Conservation (phyloP, 2,329 filamentous ascomycete species). For the Boeremia exigua region DNA sequence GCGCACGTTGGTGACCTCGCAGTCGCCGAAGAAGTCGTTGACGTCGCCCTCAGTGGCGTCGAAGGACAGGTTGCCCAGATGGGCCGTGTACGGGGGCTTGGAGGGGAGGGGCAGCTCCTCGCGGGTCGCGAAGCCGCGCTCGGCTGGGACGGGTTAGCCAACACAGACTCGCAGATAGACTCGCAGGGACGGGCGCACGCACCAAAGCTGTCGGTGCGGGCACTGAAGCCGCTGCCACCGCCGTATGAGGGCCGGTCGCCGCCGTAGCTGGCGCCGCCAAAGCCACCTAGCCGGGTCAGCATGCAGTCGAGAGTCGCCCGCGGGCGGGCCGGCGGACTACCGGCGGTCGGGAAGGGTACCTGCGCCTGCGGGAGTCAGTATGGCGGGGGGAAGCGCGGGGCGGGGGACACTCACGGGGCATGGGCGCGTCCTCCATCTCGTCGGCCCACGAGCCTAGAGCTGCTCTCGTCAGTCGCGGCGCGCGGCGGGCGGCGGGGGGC, state of each 20-base stretch:
- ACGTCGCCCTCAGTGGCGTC: constrained; percentile 86
- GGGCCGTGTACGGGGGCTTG: constrained; percentile 92
- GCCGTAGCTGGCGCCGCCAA: constrained; percentile 45
- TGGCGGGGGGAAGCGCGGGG: background rate
- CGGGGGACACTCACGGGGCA: constrained; percentile 67
- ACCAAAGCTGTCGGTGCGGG: constrained; percentile 50
- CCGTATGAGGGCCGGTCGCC: constrained; percentile 59
- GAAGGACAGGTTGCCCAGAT: constrained; percentile 96
- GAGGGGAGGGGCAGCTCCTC: constrained; percentile 86
- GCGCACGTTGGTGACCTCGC: constrained; percentile 86
- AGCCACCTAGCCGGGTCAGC: constrained; percentile 42
- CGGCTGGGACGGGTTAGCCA: constrained; percentile 29
- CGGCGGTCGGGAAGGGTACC: constrained; percentile 28
- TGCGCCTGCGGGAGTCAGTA: constrained; percentile 39
- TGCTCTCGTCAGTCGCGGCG: constrained; percentile 48
- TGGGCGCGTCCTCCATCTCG: constrained; percentile 87
- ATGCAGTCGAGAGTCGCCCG: background rate
- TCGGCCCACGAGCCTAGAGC: constrained; percentile 95
- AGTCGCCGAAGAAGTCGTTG: constrained; percentile 82
- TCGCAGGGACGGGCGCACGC: constrained; percentile 16
- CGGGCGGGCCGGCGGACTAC: background rate
- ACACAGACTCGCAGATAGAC: constrained; percentile 14
- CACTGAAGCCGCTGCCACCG: constrained; percentile 48
- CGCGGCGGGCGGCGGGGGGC: constrained; percentile 29
- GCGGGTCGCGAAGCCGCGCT: constrained; percentile 55